Evolutionary conservation across 495 filamentous ascomycete genomes (phyloP).

Genomic region (Penicillium longicatenatum): DNA sequence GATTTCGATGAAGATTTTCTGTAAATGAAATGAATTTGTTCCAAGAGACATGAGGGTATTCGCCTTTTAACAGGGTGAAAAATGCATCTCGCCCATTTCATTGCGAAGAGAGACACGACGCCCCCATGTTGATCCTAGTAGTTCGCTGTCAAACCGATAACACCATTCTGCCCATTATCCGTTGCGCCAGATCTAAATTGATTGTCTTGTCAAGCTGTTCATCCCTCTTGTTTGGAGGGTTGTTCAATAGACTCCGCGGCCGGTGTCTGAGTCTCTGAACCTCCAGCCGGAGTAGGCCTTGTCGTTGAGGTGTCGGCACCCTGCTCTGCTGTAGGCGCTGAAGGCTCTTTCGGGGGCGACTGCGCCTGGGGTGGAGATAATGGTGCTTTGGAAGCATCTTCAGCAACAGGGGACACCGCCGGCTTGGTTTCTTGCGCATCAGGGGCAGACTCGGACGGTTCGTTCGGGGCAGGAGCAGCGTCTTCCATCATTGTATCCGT

Average conservation of each 20-base stretch:
- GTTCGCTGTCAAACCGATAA: constrained; percentile 37
- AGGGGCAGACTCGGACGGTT: constrained; percentile 14
- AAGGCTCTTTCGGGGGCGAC: constrained; percentile 27
- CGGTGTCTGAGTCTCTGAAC: constrained; percentile 27
- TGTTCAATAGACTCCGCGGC: constrained; percentile 28
- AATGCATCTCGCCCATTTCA: constrained; percentile 7
- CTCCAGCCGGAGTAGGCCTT: constrained; percentile 20
- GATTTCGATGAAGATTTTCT: not conserved
- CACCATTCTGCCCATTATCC: constrained; percentile 45
- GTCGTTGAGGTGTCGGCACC: constrained; percentile 23
- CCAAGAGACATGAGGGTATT: constrained; percentile 7
- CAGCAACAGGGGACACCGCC: constrained; percentile 20
- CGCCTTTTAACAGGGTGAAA: constrained; percentile 8
- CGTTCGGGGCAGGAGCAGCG: constrained; percentile 35
- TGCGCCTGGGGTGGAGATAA: constrained; percentile 21
- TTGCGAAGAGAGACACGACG: constrained; percentile 17
- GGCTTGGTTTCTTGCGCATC: constrained; percentile 29
- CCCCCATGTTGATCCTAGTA: constrained; percentile 26
- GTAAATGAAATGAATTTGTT: constrained; percentile 3
- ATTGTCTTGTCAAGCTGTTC: constrained; percentile 19
- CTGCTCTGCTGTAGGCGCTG: constrained; percentile 17
- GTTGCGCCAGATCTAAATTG: constrained; percentile 40
- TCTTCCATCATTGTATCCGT: constrained; percentile 70
- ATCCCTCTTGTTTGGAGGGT: constrained; percentile 37
- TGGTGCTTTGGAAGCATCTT: constrained; percentile 24